phyloP scores from a whole-genome alignment of 2,329 filamentous ascomycete genomes.

The Aureobasidium leucospermi region DNA sequence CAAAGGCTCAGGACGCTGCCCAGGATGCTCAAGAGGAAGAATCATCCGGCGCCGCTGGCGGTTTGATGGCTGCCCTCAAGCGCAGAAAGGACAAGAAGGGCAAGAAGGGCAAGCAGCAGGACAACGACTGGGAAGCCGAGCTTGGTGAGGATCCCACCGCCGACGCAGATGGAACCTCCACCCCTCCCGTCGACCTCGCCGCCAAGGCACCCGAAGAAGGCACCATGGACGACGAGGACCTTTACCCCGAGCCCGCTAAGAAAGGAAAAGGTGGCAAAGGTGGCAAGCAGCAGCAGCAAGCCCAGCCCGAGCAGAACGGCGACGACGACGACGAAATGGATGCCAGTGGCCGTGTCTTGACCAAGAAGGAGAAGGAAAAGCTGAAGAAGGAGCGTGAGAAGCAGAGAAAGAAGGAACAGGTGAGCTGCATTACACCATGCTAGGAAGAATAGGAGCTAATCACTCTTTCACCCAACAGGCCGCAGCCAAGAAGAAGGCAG shows the following conservation, averaged over 20 bases:
- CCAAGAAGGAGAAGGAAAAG: slow-evolving; percentile 98
- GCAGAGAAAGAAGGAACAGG: slow-evolving; percentile 96
- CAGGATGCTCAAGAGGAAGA: slow-evolving; percentile 43
- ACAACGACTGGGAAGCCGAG: slow-evolving; percentile 69
- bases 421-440: slow-evolving; percentile 33
- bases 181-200: slow-evolving; percentile 37
- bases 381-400: slow-evolving; percentile 98
- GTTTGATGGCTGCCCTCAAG: slow-evolving; percentile 42
- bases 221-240: slow-evolving; percentile 59
- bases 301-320: slow-evolving; percentile 36
- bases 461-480: slow-evolving; percentile 33
- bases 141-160: slow-evolving; percentile 50
- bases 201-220: slow-evolving; percentile 75
- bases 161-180: slow-evolving; percentile 33
- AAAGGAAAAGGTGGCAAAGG: slow-evolving; percentile 56
- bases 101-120: slow-evolving; percentile 72
- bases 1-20: slow-evolving; percentile 39
- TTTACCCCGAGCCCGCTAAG: slow-evolving; percentile 69
- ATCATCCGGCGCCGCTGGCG: slow-evolving; percentile 42
- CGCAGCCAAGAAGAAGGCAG: slow-evolving; percentile 70
- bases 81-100: slow-evolving; percentile 67
- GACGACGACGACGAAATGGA: slow-evolving; percentile 49
- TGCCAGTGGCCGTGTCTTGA: slow-evolving; percentile 65
- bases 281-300: slow-evolving; percentile 29
- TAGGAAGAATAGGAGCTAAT: background rate